Percentiles rank a stretch among this genome's conserved stretches.
These are phyloP conservation scores for Immersiella caudata DNA, from an alignment of 495 filamentous ascomycete species.

Conservation along the genomic window DNA sequence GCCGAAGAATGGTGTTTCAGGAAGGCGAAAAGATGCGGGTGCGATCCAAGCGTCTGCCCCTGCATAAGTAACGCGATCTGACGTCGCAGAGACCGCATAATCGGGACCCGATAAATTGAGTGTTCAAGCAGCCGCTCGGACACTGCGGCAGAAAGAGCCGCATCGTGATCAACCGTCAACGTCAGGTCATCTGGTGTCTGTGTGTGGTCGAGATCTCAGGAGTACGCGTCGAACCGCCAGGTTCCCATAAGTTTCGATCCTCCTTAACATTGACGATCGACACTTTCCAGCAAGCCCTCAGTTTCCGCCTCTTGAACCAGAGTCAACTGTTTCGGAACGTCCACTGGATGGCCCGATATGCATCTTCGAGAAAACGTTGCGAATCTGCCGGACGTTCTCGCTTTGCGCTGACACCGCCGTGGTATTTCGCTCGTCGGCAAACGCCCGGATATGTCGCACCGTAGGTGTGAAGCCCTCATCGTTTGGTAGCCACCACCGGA, in stretches of 20 bases:
- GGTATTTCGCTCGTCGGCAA: constrained; percentile 71
- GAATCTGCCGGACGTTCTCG: constrained; percentile 75
- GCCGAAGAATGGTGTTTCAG: constrained; percentile 32
- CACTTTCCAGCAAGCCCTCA: constrained; percentile 4
- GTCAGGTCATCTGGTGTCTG: constrained; percentile 20
- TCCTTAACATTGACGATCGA: constrained; percentile 21
- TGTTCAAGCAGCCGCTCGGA: constrained; percentile 25
- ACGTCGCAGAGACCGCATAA: constrained; percentile 36
- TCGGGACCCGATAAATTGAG: constrained; percentile 35
- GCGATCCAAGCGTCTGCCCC: constrained; percentile 34
- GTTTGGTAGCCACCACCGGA: constrained; percentile 86
- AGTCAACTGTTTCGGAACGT: constrained; percentile 20
- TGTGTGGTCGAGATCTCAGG: not conserved
- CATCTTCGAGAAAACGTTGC: constrained; percentile 65
- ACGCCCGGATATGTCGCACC: constrained; percentile 72
- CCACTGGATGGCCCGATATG: constrained; percentile 29
- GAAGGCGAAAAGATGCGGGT: constrained; percentile 20
- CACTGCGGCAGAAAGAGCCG: constrained; percentile 34
- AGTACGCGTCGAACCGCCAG: constrained; percentile 1
- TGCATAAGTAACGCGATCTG: constrained; percentile 36
- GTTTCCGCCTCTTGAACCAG: not conserved
- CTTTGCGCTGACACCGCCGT: constrained; percentile 63
- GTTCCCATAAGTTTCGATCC: constrained; percentile 18
- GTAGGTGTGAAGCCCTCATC: constrained; percentile 72
- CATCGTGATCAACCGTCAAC: constrained; percentile 31